phyloP scores from a whole-genome alignment of 2,329 filamentous ascomycete genomes.

The Periconia sp. region DNA sequence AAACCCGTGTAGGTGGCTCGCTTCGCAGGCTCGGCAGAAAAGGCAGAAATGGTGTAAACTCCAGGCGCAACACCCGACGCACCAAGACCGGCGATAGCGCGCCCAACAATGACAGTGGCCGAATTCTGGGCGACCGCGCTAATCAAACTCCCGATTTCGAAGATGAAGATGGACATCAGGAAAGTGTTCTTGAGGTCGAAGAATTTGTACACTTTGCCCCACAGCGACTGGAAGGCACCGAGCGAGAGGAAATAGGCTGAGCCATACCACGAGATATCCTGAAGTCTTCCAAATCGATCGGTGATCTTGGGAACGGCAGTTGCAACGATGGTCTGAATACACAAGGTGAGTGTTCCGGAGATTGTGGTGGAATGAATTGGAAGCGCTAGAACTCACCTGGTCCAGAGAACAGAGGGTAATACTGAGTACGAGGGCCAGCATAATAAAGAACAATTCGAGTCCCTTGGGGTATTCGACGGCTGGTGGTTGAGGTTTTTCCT shows the following conservation, averaged over 20 bases:
- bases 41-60: slow-evolving; percentile 41
- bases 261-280: slow-evolving; percentile 28
- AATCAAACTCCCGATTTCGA: slow-evolving; percentile 58
- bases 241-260: slow-evolving; percentile 48
- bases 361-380: no score
- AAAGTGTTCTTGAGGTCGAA: slow-evolving; percentile 44
- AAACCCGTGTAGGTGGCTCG: slow-evolving; percentile 36
- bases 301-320: slow-evolving; percentile 35
- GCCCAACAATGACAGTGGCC: slow-evolving; percentile 41
- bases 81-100: slow-evolving; percentile 38
- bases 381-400: slow-evolving; percentile 7
- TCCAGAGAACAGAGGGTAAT: slow-evolving; percentile 15
- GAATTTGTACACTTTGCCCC: slow-evolving; percentile 52
- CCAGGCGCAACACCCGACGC: slow-evolving; percentile 40
- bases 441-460: slow-evolving; percentile 12
- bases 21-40: slow-evolving; percentile 35
- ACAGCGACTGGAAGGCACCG: slow-evolving; percentile 47
- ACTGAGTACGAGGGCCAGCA: slow-evolving; percentile 18
- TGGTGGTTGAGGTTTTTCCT: no score
- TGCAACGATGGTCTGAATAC: slow-evolving; percentile 30
- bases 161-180: slow-evolving; percentile 44
- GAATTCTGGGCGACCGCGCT: slow-evolving; percentile 48
- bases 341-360: no score
- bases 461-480: not conserved
- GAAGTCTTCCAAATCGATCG: slow-evolving; percentile 23